Evolutionary conservation across 2,329 filamentous ascomycete genomes (phyloP), one percentile per base, ranked within the genome.

Genomic region (Colletotrichum ledebouriae): DNA sequence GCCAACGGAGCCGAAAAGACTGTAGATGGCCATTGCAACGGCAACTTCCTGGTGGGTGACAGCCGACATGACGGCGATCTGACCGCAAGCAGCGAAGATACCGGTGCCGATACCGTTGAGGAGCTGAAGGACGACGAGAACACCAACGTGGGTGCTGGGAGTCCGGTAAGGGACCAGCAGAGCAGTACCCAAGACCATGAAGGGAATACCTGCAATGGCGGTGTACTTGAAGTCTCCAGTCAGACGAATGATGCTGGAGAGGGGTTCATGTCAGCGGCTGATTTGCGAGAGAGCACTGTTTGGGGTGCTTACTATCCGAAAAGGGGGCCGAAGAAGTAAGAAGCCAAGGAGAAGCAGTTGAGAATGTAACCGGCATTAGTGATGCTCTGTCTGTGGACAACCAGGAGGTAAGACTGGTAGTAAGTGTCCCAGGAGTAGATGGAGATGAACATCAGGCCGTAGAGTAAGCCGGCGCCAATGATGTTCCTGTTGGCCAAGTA

Each of bases 401-500:
- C 76, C 33, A 81, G 73, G 0, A 84, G 71, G 15, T 79, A 82
- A 0, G 82, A 84, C 34, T 78, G 76, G 39, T 82, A 82, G 70
- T 81, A 83, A 41, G 76, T 78, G 71, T 78, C 78, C 75, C 78
- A 77, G 71, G 73, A 73, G 70, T 74, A 78, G 44, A 74, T 77
- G 13, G 73, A 73, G 17, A 76, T 70, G 62, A 78, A 78, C 29
- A 75, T 67, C 6, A 72, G 66, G 22, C 71, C 70, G 55, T 69
- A 71, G 25, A 76, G 64, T 3, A 75, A 34, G 55, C 73, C 75
- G 9, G 73, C 69, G 6, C 73, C 75, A 15, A 76, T 49, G 25
- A 77, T 59, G 41, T 69, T 84, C 25, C 78, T 78, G 49, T 82
- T 78, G 12, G 75, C 76, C 72, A 86, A 76, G 59, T 87, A 75